Evolutionary conservation across 768 basidiomycete species (phyloP), one percentile per base, ranked within the genome.

Genomic region (Melanogaster broomeanus): DNA sequence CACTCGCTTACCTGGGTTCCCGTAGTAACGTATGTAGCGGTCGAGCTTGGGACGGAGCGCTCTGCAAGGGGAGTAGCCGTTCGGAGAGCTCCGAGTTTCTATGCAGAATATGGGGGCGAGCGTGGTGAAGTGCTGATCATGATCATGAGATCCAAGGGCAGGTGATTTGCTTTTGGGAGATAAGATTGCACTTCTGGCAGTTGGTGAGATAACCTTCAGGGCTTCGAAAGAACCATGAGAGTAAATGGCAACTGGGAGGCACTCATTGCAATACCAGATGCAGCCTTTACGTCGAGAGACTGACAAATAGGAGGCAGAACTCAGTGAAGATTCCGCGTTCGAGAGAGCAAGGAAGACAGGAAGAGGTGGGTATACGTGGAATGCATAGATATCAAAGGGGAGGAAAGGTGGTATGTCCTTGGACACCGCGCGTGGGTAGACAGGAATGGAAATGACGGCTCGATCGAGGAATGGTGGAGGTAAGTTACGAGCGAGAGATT

Each of bases 401-500:
- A 28, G n/a, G 34, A 45, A 39, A 30, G n/a, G 22, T 8, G 40
- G 27, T 44, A 53, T 55, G 42, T 63, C 65, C 67, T 63, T 61
- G 67, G 67, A 67, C 60, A 62, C 66, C 67, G 67, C 61, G 66
- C 61, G 57, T 53, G 61, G 47, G 55, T 41, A 24, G 37, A 40
- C n/a, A n/a, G n/a, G n/a, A n/a, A n/a, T n/a, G n/a, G n/a, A n/a
- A n/a, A n/a, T n/a, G n/a, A n/a, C n/a, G n/a, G n/a, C n/a, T n/a
- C n/a, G n/a, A n/a, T n/a, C n/a, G n/a, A n/a, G n/a, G n/a, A n/a
- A n/a, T n/a, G n/a, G 42, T 41, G 12, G 35, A 47, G 27, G 33
- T 48, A 44, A n/a, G 27, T 39, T 18, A 45, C 35, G 25, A 45
- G 25, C 22, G 42, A 37, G n/a, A 49, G 24, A 45, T 45, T 28